Percentiles rank a stretch among this genome's conserved stretches.
These are phyloP conservation scores for Cochlearia excelsa DNA, from an alignment of 345 rosid species.

Conservation along the genomic window DNA sequence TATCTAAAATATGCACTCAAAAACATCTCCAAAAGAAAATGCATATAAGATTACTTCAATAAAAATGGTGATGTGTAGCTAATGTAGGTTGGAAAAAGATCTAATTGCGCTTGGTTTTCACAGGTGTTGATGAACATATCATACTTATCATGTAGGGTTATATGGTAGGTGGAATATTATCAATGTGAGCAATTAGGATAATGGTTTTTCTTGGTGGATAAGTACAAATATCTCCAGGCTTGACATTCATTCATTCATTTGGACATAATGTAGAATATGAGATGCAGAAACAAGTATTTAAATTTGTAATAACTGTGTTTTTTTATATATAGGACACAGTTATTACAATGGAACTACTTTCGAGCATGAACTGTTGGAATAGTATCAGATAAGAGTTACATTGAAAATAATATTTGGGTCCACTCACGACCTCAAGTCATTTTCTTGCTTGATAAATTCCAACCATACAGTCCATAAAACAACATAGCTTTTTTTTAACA, in stretches of 20 bases:
- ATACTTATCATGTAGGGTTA: no score
- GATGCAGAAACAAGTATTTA: not conserved
- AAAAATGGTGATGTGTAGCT: no score
- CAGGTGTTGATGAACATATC: no score
- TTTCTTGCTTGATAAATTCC: not conserved
- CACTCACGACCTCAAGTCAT: no score
- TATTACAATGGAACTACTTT: not conserved
- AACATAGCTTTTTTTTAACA: no score
- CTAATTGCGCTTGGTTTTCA: no score
- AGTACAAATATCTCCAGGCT: conserved; percentile 4
- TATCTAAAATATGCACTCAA: conserved; percentile 5
- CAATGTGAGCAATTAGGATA: conserved; percentile 6
- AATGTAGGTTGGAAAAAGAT: no score
- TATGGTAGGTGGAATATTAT: not conserved
- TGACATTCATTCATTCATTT: not conserved
- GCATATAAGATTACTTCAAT: not conserved
- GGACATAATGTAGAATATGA: not conserved
- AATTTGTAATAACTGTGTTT: not conserved
- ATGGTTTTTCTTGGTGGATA: not conserved
- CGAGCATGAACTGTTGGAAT: not conserved
- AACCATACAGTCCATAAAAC: not conserved
- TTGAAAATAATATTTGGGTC: no score
- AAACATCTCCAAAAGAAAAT: conserved; percentile 1
- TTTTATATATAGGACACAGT: no score
- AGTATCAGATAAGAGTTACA: no score